Percentiles rank a stretch among this genome's conserved stretches.
phyloP scores from a whole-genome alignment of 2,329 filamentous ascomycete genomes.

The Coniochaeta hoffmannii region DNA sequence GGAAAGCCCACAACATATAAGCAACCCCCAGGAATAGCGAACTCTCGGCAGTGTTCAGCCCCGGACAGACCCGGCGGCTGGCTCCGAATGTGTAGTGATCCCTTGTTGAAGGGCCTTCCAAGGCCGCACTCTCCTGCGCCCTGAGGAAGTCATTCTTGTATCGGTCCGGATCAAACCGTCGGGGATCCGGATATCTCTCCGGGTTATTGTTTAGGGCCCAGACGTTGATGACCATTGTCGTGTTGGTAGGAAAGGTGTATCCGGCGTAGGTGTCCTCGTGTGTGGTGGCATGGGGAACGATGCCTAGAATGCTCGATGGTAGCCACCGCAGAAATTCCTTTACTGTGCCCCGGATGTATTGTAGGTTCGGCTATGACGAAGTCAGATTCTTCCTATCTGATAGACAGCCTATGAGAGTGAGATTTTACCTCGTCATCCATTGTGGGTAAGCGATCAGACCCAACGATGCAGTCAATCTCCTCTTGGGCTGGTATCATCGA shows the following conservation, averaged over 20 bases:
- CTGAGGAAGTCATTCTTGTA: slow-evolving; percentile 16
- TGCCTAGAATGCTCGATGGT: slow-evolving; percentile 25
- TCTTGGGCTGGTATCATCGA: slow-evolving; percentile 14
- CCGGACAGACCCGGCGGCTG: slow-evolving; percentile 47
- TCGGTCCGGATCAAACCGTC: slow-evolving; percentile 29
- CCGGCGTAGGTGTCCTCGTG: slow-evolving; percentile 32
- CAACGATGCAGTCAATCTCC: slow-evolving; percentile 30
- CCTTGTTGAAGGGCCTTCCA: slow-evolving; percentile 21
- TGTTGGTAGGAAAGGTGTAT: slow-evolving; percentile 32
- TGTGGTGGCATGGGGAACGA: slow-evolving; percentile 28
- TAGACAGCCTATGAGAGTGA: slow-evolving; percentile 28
- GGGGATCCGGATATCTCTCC: slow-evolving; percentile 26
- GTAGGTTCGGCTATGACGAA: neutral
- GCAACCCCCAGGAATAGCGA: slow-evolving; percentile 36
- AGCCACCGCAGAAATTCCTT: slow-evolving; percentile 33
- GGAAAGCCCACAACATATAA: slow-evolving; percentile 36
- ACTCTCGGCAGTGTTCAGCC: slow-evolving; percentile 41
- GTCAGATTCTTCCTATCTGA: slow-evolving; percentile 23
- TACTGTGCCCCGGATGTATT: slow-evolving; percentile 11
- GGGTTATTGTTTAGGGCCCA: slow-evolving; percentile 36
- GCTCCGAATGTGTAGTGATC: slow-evolving; percentile 46
- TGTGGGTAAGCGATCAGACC: slow-evolving; percentile 24
- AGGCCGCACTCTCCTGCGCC: slow-evolving; percentile 9
- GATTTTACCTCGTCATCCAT: slow-evolving; percentile 24
- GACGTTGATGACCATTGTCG: slow-evolving; percentile 31